These are phyloP conservation scores for Calocybe cyanea DNA, from an alignment of 768 basidiomycete species.

Conservation along the genomic window DNA sequence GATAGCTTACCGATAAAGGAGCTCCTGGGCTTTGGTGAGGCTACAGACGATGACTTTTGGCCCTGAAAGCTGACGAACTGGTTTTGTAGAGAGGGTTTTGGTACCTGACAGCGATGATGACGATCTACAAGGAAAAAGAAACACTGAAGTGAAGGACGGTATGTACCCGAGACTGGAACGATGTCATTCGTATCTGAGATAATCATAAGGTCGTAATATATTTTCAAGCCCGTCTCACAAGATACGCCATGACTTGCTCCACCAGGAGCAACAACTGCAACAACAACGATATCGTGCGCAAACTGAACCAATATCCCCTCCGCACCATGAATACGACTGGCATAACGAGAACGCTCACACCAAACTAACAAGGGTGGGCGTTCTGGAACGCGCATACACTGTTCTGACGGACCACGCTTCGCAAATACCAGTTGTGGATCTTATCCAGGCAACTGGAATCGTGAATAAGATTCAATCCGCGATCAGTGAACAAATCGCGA, in stretches of 20 bases:
- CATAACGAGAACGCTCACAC: conserved; percentile 21
- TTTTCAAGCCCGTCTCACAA: conserved; percentile 2
- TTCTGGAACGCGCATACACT: conserved; percentile 39
- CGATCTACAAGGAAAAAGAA: neutral
- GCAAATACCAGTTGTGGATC: conserved; percentile 46
- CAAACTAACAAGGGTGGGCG: conserved; percentile 40
- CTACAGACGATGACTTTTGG: neutral
- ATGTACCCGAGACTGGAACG: neutral
- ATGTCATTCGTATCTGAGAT: neutral
- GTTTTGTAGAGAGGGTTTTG: conserved; percentile 7
- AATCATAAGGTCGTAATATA: neutral
- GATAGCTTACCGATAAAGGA: conserved; percentile 16
- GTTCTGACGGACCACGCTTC: conserved; percentile 39
- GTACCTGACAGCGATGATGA: conserved; percentile 7
- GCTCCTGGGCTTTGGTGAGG: conserved; percentile 11
- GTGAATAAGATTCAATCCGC: conserved; percentile 43
- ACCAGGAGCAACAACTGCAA: neutral
- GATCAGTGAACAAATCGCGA: conserved; percentile 42
- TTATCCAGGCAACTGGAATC: conserved; percentile 41
- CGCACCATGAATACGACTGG: conserved; percentile 8
- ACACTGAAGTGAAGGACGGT: conserved; percentile 8
- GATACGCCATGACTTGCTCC: neutral
- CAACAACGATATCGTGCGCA: conserved; percentile 7
- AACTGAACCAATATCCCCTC: conserved; percentile 1
- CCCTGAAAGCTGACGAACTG: neutral